Evolutionary conservation across 2,329 filamentous ascomycete genomes (phyloP).

Genomic region (Fusarium sp.): DNA sequence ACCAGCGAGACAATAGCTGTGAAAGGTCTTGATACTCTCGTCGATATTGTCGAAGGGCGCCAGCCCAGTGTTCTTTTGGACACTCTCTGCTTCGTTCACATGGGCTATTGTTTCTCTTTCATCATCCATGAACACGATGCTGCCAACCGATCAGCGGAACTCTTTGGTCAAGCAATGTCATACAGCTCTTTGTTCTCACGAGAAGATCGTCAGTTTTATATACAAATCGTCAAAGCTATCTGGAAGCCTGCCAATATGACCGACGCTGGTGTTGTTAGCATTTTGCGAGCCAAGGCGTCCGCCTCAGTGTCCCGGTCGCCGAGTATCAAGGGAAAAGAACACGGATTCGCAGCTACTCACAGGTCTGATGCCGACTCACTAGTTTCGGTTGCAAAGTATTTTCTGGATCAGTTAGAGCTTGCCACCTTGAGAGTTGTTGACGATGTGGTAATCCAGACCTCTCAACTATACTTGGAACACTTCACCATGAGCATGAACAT

Average conservation of each 20-base stretch:
- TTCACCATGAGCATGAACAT: constrained; percentile 43
- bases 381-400: constrained; percentile 57
- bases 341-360: constrained; percentile 50
- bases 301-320: constrained; percentile 36
- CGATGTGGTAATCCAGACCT: constrained; percentile 52
- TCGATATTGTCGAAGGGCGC: constrained; percentile 54
- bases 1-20: constrained; percentile 54
- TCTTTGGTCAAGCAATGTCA: constrained; percentile 61
- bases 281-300: constrained; percentile 42
- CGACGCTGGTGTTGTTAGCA: constrained; percentile 46
- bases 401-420: constrained; percentile 65
- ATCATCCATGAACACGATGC: constrained; percentile 59
- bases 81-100: constrained; percentile 63
- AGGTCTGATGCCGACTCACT: constrained; percentile 53
- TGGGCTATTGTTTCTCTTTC: constrained; percentile 64
- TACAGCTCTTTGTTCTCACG: constrained; percentile 57
- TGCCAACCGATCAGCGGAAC: constrained; percentile 49
- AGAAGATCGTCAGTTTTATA: constrained; percentile 55
- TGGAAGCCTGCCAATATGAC: constrained; percentile 60
- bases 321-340: constrained; percentile 59
- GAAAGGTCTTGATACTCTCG: constrained; percentile 58
- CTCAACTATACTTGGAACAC: constrained; percentile 58
- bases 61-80: constrained; percentile 56
- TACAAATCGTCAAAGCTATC: constrained; percentile 58
- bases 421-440: constrained; percentile 52